Evolutionary conservation across 257 asterid species (phyloP).

Genomic region (Nicotiana attenuata): DNA sequence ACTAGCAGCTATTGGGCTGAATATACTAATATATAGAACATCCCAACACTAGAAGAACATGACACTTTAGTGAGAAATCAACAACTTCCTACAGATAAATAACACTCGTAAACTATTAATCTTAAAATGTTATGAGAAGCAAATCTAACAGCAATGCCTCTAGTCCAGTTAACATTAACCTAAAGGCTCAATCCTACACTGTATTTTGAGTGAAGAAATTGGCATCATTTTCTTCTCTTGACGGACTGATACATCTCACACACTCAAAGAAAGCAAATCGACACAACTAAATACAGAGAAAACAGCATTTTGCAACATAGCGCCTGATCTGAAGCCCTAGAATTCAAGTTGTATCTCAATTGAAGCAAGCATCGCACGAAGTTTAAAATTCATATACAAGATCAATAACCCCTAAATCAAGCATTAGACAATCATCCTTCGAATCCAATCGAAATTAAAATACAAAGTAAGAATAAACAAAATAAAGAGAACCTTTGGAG

Average conservation of each 20-base stretch:
- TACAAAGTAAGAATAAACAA: background rate
- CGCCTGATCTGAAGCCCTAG: conserved; percentile 38
- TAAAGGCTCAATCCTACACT: background rate
- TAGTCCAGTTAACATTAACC: background rate
- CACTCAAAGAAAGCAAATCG: background rate
- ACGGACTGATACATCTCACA: background rate
- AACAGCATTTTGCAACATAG: background rate
- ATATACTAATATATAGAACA: background rate
- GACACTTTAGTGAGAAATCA: background rate
- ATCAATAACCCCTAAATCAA: conserved; percentile 18
- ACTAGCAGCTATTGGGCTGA: background rate
- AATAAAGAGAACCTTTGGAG: conserved; percentile 51
- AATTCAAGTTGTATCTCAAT: conserved; percentile 2
- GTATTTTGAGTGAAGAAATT: background rate
- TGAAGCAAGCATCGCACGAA: background rate
- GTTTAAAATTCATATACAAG: background rate
- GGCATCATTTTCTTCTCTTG: background rate
- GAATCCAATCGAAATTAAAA: conserved; percentile 23
- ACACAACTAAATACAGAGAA: background rate
- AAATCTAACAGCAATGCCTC: conserved; percentile 11
- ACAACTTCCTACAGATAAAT: background rate
- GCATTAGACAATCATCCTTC: conserved; percentile 12
- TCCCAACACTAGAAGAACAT: background rate
- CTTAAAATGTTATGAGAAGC: background rate
- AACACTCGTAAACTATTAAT: background rate